Percentiles rank a stretch among this genome's conserved stretches.
These are phyloP conservation scores for Mycogone perniciosa DNA, from an alignment of 2,329 filamentous ascomycete species.

Conservation along the genomic window DNA sequence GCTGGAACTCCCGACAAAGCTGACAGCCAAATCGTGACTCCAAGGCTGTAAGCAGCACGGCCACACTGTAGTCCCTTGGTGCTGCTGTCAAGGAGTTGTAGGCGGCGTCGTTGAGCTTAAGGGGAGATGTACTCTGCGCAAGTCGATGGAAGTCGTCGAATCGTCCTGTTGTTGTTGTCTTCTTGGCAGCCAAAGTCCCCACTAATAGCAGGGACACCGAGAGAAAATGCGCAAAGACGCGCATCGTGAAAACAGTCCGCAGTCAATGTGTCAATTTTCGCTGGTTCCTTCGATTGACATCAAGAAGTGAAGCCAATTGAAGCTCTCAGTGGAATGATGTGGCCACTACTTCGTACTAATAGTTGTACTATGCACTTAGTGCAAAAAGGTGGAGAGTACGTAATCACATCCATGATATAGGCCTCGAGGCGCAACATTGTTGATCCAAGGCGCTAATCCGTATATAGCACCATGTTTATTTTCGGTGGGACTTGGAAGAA, in stretches of 20 bases:
- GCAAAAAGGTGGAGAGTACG: background rate
- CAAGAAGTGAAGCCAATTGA: background rate
- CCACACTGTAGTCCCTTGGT: constrained; percentile 78
- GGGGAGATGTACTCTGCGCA: constrained; percentile 55
- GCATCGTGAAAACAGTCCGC: constrained; percentile 50
- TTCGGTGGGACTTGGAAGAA: constrained; percentile 3
- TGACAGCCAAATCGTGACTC: constrained; percentile 78
- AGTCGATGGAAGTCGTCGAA: constrained; percentile 68
- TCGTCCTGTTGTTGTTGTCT: constrained; percentile 48
- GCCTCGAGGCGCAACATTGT: too few species aligned
- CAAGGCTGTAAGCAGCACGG: constrained; percentile 79
- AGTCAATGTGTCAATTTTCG: constrained; percentile 10
- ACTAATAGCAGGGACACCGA: constrained; percentile 57
- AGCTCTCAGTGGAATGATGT: constrained; percentile 3
- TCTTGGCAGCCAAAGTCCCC: constrained; percentile 55
- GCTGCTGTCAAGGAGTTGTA: constrained; percentile 70
- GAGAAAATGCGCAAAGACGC: constrained; percentile 57
- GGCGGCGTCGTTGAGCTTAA: constrained; percentile 70
- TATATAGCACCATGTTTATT: constrained; percentile 28
- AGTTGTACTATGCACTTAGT: background rate
- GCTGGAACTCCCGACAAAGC: constrained; percentile 84
- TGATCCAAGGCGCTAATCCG: constrained; percentile 14
- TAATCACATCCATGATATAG: background rate
- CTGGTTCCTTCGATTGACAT: constrained; percentile 9
- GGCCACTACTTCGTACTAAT: constrained; percentile 1